Evolutionary conservation across 495 filamentous ascomycete genomes (phyloP), one percentile per base, ranked within the genome.

Genomic region (Astrothelium macrocarpum): DNA sequence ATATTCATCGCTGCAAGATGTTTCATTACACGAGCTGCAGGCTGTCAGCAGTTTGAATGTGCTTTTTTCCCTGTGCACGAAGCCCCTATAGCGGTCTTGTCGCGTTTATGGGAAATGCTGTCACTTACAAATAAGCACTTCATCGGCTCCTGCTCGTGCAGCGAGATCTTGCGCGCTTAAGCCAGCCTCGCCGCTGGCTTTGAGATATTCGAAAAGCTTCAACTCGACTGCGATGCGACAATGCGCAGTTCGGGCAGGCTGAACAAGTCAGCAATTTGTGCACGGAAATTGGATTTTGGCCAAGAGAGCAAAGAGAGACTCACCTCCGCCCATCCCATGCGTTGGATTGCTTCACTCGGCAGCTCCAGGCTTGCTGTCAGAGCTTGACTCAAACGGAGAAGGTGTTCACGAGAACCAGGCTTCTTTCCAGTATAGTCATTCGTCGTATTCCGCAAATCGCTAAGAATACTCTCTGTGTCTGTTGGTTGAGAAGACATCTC

Each of bases 241-340:
- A 31, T 71, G 72, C 3, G 75, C 75, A 0, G 74, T 71, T 65
- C 65, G 65, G n/a, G 76, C 75, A 26, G 75, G 76, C 76, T 77
- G 56, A 29, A 26, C 31, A 4, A 39, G 23, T 59, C 14, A 65
- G 49, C 16, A 59, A 26, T 46, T 16, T 4, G 1, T 26, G 20
- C 12, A 25, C 25, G 1, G n/a, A 58, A 23, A 23, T 16, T 16
- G 7, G 36, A 16, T 39, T 39, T 39, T 39, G 32, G 25, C 36
- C 34, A 10, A 31, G 29, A 20, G 11, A 28, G n/a, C 9, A 26
- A 25, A 9, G 9, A 10, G 20, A 43, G 2, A 10, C 67, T 69
- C 34, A 76, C 76, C 65, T 78, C 76, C n/a, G 76, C 76, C 75
- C 75, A 78, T 56, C 23, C 25, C 16, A 56, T 11, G 20, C 49